Percentiles rank a stretch among this genome's conserved stretches.
These are phyloP conservation scores for Chrysosporium queenslandicum DNA, from an alignment of 2,329 filamentous ascomycete genomes.

Conservation along the genomic window DNA sequence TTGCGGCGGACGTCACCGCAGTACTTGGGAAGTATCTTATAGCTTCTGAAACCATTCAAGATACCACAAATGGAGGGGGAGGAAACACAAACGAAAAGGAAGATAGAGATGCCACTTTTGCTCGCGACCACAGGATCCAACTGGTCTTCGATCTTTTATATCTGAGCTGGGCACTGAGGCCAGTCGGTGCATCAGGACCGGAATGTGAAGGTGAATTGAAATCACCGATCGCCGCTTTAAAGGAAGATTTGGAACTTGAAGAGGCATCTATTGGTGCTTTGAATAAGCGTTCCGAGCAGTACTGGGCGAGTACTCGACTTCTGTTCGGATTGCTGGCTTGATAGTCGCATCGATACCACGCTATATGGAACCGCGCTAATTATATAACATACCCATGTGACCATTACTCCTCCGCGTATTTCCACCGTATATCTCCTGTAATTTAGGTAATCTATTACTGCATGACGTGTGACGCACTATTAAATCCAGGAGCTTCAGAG, in stretches of 20 bases:
- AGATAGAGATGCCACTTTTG: neutral
- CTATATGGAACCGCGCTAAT: neutral
- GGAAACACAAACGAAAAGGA: slow-evolving; percentile 7
- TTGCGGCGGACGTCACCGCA: slow-evolving; percentile 30
- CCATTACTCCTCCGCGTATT: neutral
- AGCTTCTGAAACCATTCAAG: neutral
- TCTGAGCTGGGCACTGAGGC: slow-evolving; percentile 34
- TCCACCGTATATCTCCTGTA: neutral
- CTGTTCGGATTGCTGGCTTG: slow-evolving; percentile 62
- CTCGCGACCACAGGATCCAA: slow-evolving; percentile 29
- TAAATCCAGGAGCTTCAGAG: neutral
- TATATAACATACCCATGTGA: neutral
- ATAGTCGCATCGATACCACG: neutral
- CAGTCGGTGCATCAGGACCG: no score
- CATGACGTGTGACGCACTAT: slow-evolving; percentile 8
- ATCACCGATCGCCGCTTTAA: neutral
- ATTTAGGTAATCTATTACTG: neutral
- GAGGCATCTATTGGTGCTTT: slow-evolving; percentile 1
- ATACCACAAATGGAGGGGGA: neutral
- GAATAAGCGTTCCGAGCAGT: slow-evolving; percentile 43
- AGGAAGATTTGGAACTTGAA: neutral
- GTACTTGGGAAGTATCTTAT: neutral
- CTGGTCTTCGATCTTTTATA: slow-evolving; percentile 33
- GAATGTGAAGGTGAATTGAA: neutral
- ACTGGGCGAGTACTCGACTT: slow-evolving; percentile 72